Conservation (phyloP, 805 yeast genomes). For the Kazachstania taianensis region DNA sequence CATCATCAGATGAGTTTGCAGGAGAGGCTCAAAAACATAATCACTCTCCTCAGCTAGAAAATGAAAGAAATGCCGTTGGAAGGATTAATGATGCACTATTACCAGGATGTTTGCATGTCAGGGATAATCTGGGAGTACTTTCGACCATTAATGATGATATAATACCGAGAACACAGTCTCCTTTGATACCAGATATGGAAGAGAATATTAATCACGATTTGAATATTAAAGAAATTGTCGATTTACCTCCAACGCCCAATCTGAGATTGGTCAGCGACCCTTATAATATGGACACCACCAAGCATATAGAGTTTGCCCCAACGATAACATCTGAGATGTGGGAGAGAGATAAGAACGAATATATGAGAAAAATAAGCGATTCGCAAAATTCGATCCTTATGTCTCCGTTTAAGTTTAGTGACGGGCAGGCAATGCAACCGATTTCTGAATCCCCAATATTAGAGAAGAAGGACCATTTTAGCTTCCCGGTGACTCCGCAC, state of each 20-base stretch:
- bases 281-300: background rate
- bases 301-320: constrained; percentile 10
- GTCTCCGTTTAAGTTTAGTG: constrained; percentile 9
- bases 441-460: constrained; percentile 1
- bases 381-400: constrained; percentile 10
- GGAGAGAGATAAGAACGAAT: constrained; percentile 14
- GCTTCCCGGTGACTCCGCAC: constrained; percentile 1
- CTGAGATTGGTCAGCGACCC: constrained; percentile 2
- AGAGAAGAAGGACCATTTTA: constrained; percentile 2
- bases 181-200: constrained; percentile 6
- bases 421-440: background rate
- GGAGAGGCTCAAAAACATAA: background rate
- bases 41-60: constrained; percentile 11
- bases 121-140: too few species aligned
- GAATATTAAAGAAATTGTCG: constrained; percentile 13
- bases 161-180: constrained; percentile 4
- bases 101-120: constrained; percentile 19
- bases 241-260: constrained; percentile 15
- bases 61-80: constrained; percentile 23
- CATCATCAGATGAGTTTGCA: background rate
- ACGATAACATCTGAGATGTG: constrained; percentile 19
- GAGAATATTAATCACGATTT: background rate
- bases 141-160: background rate
- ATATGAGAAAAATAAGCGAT: constrained; percentile 11
- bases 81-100: constrained; percentile 25